Percentiles rank a stretch among this genome's conserved stretches.
Evolutionary conservation across 2,329 filamentous ascomycete species (phyloP).

Genomic region (Exserohilum turcica): DNA sequence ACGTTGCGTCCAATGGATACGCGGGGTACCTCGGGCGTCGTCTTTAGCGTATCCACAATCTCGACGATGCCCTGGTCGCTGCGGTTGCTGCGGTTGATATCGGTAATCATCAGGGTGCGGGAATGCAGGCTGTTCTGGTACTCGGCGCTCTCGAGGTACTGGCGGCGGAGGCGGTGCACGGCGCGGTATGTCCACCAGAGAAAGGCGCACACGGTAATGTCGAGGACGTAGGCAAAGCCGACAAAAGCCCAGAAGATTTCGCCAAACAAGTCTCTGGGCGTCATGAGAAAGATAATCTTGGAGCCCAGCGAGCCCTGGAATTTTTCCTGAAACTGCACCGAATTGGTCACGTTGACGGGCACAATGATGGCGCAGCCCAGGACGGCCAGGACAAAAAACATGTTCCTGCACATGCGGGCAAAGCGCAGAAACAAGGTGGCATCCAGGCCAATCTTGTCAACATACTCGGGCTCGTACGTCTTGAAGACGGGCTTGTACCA

Average conservation of each 20-base stretch:
- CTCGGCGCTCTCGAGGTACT: constrained; percentile 83
- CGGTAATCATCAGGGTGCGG: constrained; percentile 70
- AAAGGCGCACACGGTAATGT: constrained; percentile 76
- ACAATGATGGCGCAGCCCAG: constrained; percentile 79
- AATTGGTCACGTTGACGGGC: constrained; percentile 70
- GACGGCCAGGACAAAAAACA: constrained; percentile 75
- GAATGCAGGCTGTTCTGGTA: constrained; percentile 89
- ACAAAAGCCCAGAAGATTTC: constrained; percentile 64
- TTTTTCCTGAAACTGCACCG: constrained; percentile 19
- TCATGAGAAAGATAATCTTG: constrained; percentile 35
- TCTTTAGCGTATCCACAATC: constrained; percentile 79
- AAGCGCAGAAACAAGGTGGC: constrained; percentile 90
- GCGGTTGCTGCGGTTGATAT: constrained; percentile 76
- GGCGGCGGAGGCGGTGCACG: constrained; percentile 70
- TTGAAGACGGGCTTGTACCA: constrained; percentile 81
- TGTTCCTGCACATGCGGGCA: constrained; percentile 86
- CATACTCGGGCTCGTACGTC: constrained; percentile 76
- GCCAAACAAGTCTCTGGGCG: constrained; percentile 56
- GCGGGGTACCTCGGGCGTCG: constrained; percentile 76
- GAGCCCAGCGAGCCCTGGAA: constrained; percentile 8
- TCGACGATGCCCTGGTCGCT: constrained; percentile 87
- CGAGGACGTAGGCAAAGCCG: constrained; percentile 66
- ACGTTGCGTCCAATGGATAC: constrained; percentile 89
- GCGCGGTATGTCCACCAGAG: constrained; percentile 89
- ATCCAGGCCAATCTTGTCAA: constrained; percentile 87